phyloP scores from a whole-genome alignment of 192 early-diverging fungal species.

The Spizellomyces punctatus region DNA sequence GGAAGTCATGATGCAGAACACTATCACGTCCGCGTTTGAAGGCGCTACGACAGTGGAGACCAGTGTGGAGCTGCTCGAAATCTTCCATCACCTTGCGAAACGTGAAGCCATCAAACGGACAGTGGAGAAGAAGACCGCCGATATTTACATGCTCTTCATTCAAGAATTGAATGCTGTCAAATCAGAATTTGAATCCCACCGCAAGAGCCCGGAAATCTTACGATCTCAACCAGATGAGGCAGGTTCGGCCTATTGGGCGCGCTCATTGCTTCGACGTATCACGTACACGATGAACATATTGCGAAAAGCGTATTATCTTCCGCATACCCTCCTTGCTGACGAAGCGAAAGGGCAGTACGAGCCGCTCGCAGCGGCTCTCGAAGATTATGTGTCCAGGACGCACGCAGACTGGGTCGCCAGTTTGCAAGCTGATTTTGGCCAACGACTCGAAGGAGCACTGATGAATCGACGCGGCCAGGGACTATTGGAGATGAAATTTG shows the following conservation, averaged over 20 bases:
- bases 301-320: slow-evolving; percentile 58
- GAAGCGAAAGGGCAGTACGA: slow-evolving; percentile 63
- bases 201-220: slow-evolving; percentile 58
- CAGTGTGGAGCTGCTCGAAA: slow-evolving; percentile 63
- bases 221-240: slow-evolving; percentile 60
- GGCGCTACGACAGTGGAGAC: slow-evolving; percentile 54
- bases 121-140: slow-evolving; percentile 66
- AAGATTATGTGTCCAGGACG: slow-evolving; percentile 63
- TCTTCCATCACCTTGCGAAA: slow-evolving; percentile 64
- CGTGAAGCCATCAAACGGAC: slow-evolving; percentile 68
- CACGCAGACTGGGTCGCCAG: slow-evolving; percentile 57
- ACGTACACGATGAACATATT: slow-evolving; percentile 45
- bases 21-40: slow-evolving; percentile 64
- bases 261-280: slow-evolving; percentile 54
- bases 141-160: slow-evolving; percentile 57
- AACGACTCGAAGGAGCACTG: slow-evolving; percentile 51
- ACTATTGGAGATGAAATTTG: slow-evolving; percentile 63
- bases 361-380: slow-evolving; percentile 48
- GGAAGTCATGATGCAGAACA: slow-evolving; percentile 70
- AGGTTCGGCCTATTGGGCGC: slow-evolving; percentile 65
- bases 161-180: slow-evolving; percentile 63
- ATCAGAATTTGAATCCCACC: slow-evolving; percentile 60
- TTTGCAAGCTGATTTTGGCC: slow-evolving; percentile 39
- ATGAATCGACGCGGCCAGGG: slow-evolving; percentile 45
- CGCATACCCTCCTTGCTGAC: slow-evolving; percentile 48